phyloP scores from a whole-genome alignment of 1,284 basidiomycete species.

The Exobasidium cylindrosporum region DNA sequence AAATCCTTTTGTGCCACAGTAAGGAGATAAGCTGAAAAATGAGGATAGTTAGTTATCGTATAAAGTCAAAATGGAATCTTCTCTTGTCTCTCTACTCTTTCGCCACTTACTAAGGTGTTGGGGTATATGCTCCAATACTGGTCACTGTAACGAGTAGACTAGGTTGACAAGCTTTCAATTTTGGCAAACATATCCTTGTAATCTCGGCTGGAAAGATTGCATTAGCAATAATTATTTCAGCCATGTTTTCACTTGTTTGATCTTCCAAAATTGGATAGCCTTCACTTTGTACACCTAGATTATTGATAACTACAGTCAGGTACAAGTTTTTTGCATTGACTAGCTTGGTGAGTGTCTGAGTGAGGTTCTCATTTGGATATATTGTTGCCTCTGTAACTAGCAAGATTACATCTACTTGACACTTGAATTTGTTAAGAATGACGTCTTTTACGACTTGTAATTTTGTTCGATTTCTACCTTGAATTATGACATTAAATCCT shows the following conservation, averaged over 20 bases:
- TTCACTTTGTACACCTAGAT: slow-evolving; percentile 15
- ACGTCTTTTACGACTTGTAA: slow-evolving; percentile 13
- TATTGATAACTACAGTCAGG: slow-evolving; percentile 21
- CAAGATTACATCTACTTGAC: slow-evolving; percentile 9
- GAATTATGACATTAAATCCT: slow-evolving; percentile 24
- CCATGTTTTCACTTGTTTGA: slow-evolving; percentile 11
- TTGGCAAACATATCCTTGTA: slow-evolving; percentile 14
- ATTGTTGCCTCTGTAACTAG: slow-evolving; percentile 20
- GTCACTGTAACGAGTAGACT: slow-evolving; percentile 19
- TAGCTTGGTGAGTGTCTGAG: slow-evolving; percentile 3
- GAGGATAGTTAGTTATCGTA: too few relatives aligned
- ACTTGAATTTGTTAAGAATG: neutral
- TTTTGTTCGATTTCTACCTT: slow-evolving; percentile 15
- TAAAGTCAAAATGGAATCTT: too few relatives aligned
- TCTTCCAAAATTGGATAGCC: slow-evolving; percentile 18
- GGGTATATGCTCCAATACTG: slow-evolving; percentile 21
- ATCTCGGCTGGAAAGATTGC: slow-evolving; percentile 21
- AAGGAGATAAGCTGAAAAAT: slow-evolving; percentile 12
- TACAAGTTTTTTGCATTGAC: slow-evolving; percentile 1
- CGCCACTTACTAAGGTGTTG: slow-evolving; percentile 16
- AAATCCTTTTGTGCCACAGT: slow-evolving; percentile 20
- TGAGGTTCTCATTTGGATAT: slow-evolving; percentile 16
- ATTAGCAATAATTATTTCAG: slow-evolving; percentile 18
- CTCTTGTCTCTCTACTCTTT: too few relatives aligned
- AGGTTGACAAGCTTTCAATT: slow-evolving; percentile 19